Evolutionary conservation across 257 asterid species (phyloP).

Genomic region (Gynochthodes officinalis): DNA sequence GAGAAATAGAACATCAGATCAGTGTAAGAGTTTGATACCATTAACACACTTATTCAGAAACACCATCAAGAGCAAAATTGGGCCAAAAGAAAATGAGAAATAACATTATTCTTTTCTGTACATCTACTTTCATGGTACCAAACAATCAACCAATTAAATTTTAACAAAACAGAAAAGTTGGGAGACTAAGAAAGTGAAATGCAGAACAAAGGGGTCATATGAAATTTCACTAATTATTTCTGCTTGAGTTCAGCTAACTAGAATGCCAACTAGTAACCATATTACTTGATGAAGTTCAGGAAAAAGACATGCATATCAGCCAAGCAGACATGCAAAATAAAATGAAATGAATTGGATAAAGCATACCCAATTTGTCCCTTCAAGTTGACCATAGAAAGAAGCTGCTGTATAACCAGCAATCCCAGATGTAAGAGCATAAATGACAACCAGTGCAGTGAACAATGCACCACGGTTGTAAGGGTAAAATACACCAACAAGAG

Average conservation of each 20-base stretch:
- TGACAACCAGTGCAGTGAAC: slow-evolving; percentile 43
- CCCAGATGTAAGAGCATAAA: slow-evolving; percentile 52
- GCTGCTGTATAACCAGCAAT: slow-evolving; percentile 50
- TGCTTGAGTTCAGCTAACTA: not conserved
- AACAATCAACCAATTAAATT: not conserved
- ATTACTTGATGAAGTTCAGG: not conserved
- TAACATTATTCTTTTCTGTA: not conserved
- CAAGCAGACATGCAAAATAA: not conserved
- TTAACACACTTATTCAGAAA: not conserved
- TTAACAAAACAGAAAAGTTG: not conserved
- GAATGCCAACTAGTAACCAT: not conserved
- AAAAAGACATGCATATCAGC: not conserved
- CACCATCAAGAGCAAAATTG: not conserved
- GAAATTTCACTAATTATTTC: not conserved
- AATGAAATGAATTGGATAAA: not conserved
- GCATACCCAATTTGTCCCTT: slow-evolving; percentile 56
- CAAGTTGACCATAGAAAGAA: slow-evolving; percentile 51
- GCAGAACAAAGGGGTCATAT: not conserved
- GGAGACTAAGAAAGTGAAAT: not conserved
- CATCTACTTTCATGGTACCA: not conserved
- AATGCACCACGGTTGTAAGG: slow-evolving; percentile 56
- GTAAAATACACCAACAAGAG: slow-evolving; percentile 50
- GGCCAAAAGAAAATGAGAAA: not conserved
- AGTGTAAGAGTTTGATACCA: not conserved
- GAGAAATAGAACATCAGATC: slow-evolving; percentile 1